Evolutionary conservation across 306 rosid genomes (phyloP), one percentile per base, ranked within the genome.

Genomic region (Prunus mira): DNA sequence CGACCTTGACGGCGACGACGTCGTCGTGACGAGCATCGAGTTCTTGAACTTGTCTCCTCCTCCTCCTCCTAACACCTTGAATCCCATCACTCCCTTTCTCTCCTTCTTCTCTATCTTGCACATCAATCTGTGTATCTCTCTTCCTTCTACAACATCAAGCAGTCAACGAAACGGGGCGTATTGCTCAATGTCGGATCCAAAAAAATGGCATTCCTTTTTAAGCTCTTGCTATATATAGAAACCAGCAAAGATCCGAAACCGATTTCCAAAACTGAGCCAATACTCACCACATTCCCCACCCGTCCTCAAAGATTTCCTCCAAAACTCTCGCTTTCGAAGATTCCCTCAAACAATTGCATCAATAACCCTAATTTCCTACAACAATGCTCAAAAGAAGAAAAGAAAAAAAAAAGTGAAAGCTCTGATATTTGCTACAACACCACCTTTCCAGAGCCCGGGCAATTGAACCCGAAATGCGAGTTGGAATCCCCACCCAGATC

Each of bases 81-180:
- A 71, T 38, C 97, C 96, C 98, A 93, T 91, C 79, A 67, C 86
- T 77, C 75, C 60, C 77, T 72, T 77, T 76, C 75, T 81, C 85
- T 86, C 85, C 82, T 58, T 71, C 77, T 78, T 78, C 86, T 78
- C 88, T 50, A 82, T 8, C 81, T 79, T 86, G 79, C 89, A 86
- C 88, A 77, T 75, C 91, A 67, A 78, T 68, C 66, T 78, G 69
- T 60, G 74, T 60, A 6, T 61, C 72, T 78, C 68, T 73, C 70
- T 11, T 55, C 79, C 80, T 79, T 77, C 54, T 41, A 54, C 76
- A 56, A 46, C 18, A 27, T 61, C 58, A 76, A 43, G 14, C 76
- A 41, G 47, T 61, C 43, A 58, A 27, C 54, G 18, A 72, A 74
- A 74, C 58, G 78, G 46, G 8, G 27, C 69, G 58, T 61, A 22